phyloP scores from a whole-genome alignment of 768 basidiomycete species.

The Tylopilus cervinicoccineus region DNA sequence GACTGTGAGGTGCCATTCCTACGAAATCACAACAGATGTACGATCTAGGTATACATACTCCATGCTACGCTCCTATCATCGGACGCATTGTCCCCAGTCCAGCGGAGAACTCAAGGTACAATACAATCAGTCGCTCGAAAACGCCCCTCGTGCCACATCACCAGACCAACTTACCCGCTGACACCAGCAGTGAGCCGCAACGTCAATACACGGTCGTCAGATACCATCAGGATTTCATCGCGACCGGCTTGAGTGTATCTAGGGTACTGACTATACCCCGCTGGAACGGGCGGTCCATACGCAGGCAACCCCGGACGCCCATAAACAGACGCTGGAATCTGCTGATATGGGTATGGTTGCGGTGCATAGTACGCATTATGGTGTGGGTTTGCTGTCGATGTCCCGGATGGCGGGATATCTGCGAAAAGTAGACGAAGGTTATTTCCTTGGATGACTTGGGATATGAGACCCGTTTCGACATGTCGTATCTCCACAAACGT shows the following conservation, averaged over 20 bases:
- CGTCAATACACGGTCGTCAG: conserved; percentile 80
- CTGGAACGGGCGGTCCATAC: conserved; percentile 21
- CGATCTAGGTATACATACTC: conserved; percentile 24
- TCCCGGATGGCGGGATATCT: conserved; percentile 85
- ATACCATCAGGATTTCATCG: conserved; percentile 87
- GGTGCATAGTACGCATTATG: conserved; percentile 34
- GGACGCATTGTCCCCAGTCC: conserved; percentile 9
- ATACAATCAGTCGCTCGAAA: conserved; percentile 3
- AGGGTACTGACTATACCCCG: conserved; percentile 40
- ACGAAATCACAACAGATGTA: conserved; percentile 29
- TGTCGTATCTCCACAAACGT: conserved; percentile 96
- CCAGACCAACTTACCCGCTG: conserved; percentile 10
- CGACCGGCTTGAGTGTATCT: conserved; percentile 52
- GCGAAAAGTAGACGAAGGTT: conserved; percentile 90
- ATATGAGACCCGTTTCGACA: conserved; percentile 86
- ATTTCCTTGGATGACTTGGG: conserved; percentile 93
- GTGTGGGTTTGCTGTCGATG: conserved; percentile 47
- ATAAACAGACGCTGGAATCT: conserved; percentile 23
- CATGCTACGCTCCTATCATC: conserved; percentile 2
- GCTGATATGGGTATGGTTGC: conserved; percentile 32
- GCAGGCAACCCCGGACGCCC: conserved; percentile 25
- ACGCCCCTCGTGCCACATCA: neutral
- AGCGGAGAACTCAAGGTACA: conserved; percentile 16
- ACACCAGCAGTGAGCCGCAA: conserved; percentile 47
- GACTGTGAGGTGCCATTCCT: neutral